A percentile compares a stretch with the other conserved stretches of the same genome.
Evolutionary conservation across 2,329 filamentous ascomycete genomes (phyloP).

Genomic region (Tolypocladium endophyticum): DNA sequence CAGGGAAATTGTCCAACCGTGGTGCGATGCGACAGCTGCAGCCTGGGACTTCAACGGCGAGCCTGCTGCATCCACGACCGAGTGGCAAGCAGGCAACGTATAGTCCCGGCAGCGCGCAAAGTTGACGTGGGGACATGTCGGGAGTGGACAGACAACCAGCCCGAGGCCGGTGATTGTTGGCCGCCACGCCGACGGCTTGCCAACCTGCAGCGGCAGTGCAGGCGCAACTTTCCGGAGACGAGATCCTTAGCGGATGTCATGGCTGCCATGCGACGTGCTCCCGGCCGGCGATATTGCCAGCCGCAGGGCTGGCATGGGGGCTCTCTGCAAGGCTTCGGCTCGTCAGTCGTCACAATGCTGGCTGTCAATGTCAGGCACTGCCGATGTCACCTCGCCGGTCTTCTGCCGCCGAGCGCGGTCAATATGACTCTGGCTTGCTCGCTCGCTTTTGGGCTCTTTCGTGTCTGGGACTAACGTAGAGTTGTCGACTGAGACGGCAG

Average conservation of each 20-base stretch:
- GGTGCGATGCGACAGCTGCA: background rate
- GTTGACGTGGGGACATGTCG: background rate
- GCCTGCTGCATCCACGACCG: background rate
- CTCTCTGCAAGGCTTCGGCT: background rate
- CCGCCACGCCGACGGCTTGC: background rate
- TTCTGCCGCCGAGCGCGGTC: background rate
- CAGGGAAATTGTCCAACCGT: background rate
- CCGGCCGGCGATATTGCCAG: background rate
- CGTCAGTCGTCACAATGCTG: background rate
- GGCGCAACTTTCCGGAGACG: background rate
- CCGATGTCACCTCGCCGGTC: background rate
- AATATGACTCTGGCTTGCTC: background rate
- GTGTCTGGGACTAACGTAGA: background rate
- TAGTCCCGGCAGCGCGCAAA: background rate
- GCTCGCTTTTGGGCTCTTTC: background rate
- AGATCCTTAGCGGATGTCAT: background rate
- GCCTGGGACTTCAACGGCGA: background rate
- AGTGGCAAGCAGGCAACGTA: background rate
- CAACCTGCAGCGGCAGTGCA: background rate
- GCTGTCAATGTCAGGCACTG: background rate
- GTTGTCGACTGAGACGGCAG: background rate
- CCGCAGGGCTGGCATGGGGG: background rate
- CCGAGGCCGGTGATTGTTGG: background rate
- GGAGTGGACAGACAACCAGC: background rate
- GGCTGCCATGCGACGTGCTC: background rate